Evolutionary conservation across 441 rosid genomes (phyloP).

Genomic region (Erodium texanum): DNA sequence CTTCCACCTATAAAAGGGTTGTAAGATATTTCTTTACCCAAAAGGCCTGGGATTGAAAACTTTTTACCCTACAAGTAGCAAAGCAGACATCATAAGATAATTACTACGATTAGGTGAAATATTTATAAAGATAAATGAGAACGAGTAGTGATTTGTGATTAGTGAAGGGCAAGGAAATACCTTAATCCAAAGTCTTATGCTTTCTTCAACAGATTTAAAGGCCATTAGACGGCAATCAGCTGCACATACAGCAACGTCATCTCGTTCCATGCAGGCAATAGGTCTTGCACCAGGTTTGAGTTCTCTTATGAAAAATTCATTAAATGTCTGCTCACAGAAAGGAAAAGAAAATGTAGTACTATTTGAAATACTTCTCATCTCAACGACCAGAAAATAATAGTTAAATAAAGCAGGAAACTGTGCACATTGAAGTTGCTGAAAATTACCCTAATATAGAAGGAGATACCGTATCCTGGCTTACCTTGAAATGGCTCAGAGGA

Average conservation of each 20-base stretch:
- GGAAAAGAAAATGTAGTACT: neutral
- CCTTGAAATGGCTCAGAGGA: slow-evolving; percentile 83
- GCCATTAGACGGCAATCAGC: slow-evolving; percentile 92
- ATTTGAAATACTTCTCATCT: slow-evolving; percentile 2
- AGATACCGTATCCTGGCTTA: slow-evolving; percentile 15
- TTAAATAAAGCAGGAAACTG: slow-evolving; percentile 2
- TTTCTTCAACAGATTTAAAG: slow-evolving; percentile 58
- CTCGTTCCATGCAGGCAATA: slow-evolving; percentile 39
- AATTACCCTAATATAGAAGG: neutral
- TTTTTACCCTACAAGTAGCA: slow-evolving; percentile 57
- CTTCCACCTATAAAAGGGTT: slow-evolving; percentile 55
- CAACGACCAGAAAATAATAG: neutral
- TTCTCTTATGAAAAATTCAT: slow-evolving; percentile 84
- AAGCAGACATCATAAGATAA: neutral
- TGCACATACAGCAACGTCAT: slow-evolving; percentile 63
- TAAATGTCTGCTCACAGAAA: slow-evolving; percentile 58
- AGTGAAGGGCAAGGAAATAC: slow-evolving; percentile 23
- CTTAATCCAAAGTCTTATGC: slow-evolving; percentile 84
- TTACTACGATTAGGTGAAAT: neutral
- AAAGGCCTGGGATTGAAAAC: slow-evolving; percentile 78
- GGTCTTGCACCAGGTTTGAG: slow-evolving; percentile 76
- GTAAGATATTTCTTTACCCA: slow-evolving; percentile 51
- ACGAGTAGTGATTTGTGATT: too few species aligned
- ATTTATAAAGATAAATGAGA: neutral
- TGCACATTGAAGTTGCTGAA: neutral